phyloP scores from a whole-genome alignment of 2,329 filamentous ascomycete genomes.

The Paraphoma sp. region DNA sequence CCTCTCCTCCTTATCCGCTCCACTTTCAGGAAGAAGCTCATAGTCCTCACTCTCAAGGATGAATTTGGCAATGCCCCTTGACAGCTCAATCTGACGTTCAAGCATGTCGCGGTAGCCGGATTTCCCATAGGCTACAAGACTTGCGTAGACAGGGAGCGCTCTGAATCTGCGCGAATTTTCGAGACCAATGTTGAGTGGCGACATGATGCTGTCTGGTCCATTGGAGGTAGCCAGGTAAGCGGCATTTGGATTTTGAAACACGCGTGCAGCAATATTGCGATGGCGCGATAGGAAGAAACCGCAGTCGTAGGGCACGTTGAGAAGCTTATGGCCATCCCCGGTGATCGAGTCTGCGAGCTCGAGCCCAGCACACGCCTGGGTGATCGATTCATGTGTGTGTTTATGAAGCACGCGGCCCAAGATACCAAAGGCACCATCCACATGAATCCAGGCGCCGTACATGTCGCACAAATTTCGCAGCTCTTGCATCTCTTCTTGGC shows the following conservation, averaged over 20 bases:
- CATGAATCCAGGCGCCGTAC: conserved; percentile 84
- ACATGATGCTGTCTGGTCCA: conserved; percentile 63
- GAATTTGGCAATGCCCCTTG: conserved; percentile 70
- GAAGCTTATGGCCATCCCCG: conserved; percentile 86
- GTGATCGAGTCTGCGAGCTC: conserved; percentile 88
- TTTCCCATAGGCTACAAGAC: conserved; percentile 75
- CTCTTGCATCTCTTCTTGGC: conserved; percentile 62
- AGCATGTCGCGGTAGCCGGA: conserved; percentile 74
- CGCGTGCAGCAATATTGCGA: conserved; percentile 61
- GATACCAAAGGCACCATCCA: conserved; percentile 89
- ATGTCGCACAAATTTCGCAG: conserved; percentile 74
- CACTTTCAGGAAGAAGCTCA: conserved; percentile 65
- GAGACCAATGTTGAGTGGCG: conserved; percentile 83
- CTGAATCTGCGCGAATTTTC: conserved; percentile 93
- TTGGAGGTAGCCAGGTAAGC: conserved; percentile 70
- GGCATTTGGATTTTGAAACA: conserved; percentile 84
- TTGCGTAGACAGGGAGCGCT: conserved; percentile 87
- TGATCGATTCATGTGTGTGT: conserved; percentile 63
- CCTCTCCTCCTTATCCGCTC: conserved; percentile 46
- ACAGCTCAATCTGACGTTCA: conserved; percentile 73
- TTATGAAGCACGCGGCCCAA: conserved; percentile 72
- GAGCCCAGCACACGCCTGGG: conserved; percentile 65
- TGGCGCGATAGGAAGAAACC: conserved; percentile 85
- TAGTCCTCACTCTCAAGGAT: conserved; percentile 68
- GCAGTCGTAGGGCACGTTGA: conserved; percentile 94